phyloP scores from a whole-genome alignment of 2,329 filamentous ascomycete species.

The Trichoderma sp. region DNA sequence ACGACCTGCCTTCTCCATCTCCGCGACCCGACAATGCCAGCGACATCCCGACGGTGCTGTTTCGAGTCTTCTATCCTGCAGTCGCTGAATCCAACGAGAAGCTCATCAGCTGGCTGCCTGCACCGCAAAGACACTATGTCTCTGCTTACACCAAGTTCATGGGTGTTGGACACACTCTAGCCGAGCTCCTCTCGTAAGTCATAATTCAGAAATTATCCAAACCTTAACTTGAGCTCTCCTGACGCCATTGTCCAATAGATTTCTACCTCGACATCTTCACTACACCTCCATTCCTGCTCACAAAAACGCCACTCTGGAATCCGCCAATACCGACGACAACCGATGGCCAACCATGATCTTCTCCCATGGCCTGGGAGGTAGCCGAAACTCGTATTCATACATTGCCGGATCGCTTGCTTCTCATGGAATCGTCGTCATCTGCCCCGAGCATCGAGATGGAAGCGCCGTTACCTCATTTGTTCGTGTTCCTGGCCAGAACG shows the following conservation, averaged over 20 bases:
- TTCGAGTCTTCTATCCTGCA: slow-evolving; percentile 80
- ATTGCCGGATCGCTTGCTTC: slow-evolving; percentile 75
- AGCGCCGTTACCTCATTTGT: slow-evolving; percentile 74
- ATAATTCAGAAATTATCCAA: neutral
- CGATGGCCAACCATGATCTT: slow-evolving; percentile 83
- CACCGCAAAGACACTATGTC: slow-evolving; percentile 71
- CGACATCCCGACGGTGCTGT: slow-evolving; percentile 70
- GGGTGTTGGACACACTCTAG: slow-evolving; percentile 59
- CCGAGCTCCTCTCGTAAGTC: slow-evolving; percentile 57
- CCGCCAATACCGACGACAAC: slow-evolving; percentile 45
- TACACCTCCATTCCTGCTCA: slow-evolving; percentile 70
- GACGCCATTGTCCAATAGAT: slow-evolving; percentile 41
- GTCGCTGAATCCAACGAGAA: slow-evolving; percentile 51
- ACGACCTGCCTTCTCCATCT: slow-evolving; percentile 55
- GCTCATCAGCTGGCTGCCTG: slow-evolving; percentile 72
- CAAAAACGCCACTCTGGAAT: slow-evolving; percentile 66
- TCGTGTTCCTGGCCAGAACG: slow-evolving; percentile 55
- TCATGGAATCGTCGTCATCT: slow-evolving; percentile 76
- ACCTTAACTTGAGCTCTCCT: neutral
- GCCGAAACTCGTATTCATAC: slow-evolving; percentile 82
- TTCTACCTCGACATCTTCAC: slow-evolving; percentile 68
- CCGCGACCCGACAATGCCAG: slow-evolving; percentile 52
- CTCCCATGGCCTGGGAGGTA: slow-evolving; percentile 80
- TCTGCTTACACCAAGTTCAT: slow-evolving; percentile 75
- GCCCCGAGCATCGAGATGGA: slow-evolving; percentile 80